Base-by-base conservation (phyloP, 768 basidiomycete species). In the Trametes gibbosa region DNA sequence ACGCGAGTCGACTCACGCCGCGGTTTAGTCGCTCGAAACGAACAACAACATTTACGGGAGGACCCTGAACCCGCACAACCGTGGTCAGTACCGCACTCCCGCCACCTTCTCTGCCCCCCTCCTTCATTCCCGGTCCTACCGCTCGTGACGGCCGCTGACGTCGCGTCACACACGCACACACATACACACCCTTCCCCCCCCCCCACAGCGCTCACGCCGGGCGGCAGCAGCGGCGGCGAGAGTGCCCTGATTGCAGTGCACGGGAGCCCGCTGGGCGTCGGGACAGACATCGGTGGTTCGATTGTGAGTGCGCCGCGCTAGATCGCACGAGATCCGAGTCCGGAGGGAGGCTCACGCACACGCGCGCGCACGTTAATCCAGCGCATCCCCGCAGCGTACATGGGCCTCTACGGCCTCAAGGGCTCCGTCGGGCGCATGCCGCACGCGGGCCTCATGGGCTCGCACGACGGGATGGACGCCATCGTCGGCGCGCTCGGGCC, bases 191-290 rank as follows among this genome's bases (percentile, higher is more conserved):
- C n/a, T n/a, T n/a, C n/a, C n/a, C n/a, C 37, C 17, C 13, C 17
- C 37, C 17, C 17, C 17, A 50, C 57, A 69, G 69, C 64, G 3
- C 70, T 78, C 39, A 78, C 55, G 3, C 82, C 79, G 56, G 93
- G 93, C 19, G 93, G 93, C 5, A 89, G 86, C 62, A 87, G 87
- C 21, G 92, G 93, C n/a, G 94, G 94, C 29, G 95, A 95, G 72
- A 90, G 76, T 0, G 92, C 90, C 12, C 69, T 95, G 39, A 76
- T 96, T 29, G 84, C 87, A 0, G 80, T 88, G 77, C 87, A 92
- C 64, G 94, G 91, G 13, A 83, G 89, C 5, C 86, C 86, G 0
- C 65, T 93, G 9, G 94, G 95, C 0, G 77, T 92, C 52, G 95
- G 95, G n/a, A 83, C 82, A 19, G 92, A 94, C 66, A 81, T 94